A percentile compares a stretch with the other conserved stretches of the same genome.
Evolutionary conservation across 352 stramenopile genomes (phyloP).

Genomic region (Blastocystis sp.): DNA sequence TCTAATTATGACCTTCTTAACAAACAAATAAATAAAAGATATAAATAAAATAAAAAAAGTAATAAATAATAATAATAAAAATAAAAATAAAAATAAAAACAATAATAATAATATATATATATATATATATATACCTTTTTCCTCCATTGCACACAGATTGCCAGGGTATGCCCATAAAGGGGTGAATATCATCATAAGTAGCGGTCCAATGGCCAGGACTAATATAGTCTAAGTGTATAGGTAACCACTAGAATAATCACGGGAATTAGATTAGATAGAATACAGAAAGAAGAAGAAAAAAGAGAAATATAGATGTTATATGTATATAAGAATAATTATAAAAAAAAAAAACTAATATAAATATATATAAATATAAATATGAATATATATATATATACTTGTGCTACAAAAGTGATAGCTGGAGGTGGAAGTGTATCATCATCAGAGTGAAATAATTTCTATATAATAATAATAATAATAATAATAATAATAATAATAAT

Average conservation of each 20-base stretch:
- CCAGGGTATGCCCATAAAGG: background rate
- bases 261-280: background rate
- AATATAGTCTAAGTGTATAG: background rate
- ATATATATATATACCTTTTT: too few species aligned
- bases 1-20: constrained; percentile 17
- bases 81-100: constrained; percentile 16
- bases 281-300: constrained; percentile 1
- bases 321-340: too few species aligned
- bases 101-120: too few species aligned
- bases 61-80: background rate
- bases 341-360: too few species aligned
- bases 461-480: constrained; percentile 3
- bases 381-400: too few species aligned
- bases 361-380: too few species aligned
- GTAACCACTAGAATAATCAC: too few species aligned
- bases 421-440: constrained; percentile 8
- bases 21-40: constrained; percentile 18
- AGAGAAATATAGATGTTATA: background rate
- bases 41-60: constrained; percentile 28
- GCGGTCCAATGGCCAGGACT: background rate
- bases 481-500: too few species aligned
- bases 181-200: background rate
- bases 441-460: constrained; percentile 31
- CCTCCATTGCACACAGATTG: background rate
- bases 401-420: too few species aligned